These are phyloP conservation scores for Periconia digitata DNA, from an alignment of 2,329 filamentous ascomycete genomes.

Conservation along the genomic window DNA sequence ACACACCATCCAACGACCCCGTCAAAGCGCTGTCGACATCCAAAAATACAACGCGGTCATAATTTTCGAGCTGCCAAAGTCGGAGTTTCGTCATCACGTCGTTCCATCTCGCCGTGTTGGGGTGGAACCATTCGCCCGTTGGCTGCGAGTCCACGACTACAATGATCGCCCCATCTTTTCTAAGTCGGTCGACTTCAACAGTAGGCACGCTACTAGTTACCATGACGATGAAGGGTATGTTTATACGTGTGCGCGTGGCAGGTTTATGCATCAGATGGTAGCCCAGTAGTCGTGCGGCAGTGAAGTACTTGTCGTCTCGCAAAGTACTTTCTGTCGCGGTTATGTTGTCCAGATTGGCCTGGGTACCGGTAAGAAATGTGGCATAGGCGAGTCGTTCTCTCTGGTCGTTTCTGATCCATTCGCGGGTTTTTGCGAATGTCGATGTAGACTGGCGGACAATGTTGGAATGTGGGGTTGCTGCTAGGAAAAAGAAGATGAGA, in stretches of 20 bases:
- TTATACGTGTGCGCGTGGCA: neutral
- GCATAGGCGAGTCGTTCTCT: slow-evolving; percentile 1
- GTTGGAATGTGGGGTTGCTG: neutral
- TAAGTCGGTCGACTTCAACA: neutral
- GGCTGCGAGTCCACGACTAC: neutral
- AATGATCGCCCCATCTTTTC: neutral
- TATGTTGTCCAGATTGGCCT: neutral
- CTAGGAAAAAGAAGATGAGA: neutral
- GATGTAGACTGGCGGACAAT: neutral
- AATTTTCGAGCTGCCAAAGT: slow-evolving; percentile 1
- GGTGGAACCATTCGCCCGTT: slow-evolving; percentile 1
- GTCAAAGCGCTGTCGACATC: slow-evolving; percentile 1
- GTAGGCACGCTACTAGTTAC: neutral
- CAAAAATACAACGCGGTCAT: neutral
- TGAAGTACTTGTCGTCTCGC: slow-evolving; percentile 1
- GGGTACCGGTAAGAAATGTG: slow-evolving; percentile 1
- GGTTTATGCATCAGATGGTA: slow-evolving; percentile 5
- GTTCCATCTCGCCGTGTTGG: neutral
- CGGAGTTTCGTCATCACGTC: slow-evolving; percentile 3
- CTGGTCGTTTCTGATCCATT: neutral
- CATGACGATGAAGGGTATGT: slow-evolving; percentile 1
- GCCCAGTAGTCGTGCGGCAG: slow-evolving; percentile 1
- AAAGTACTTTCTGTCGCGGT: slow-evolving; percentile 1
- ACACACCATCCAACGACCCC: slow-evolving; percentile 1
- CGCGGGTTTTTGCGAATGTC: neutral